Conservation (phyloP, 352 stramenopile species). For the Globisporangium nodosum region DNA sequence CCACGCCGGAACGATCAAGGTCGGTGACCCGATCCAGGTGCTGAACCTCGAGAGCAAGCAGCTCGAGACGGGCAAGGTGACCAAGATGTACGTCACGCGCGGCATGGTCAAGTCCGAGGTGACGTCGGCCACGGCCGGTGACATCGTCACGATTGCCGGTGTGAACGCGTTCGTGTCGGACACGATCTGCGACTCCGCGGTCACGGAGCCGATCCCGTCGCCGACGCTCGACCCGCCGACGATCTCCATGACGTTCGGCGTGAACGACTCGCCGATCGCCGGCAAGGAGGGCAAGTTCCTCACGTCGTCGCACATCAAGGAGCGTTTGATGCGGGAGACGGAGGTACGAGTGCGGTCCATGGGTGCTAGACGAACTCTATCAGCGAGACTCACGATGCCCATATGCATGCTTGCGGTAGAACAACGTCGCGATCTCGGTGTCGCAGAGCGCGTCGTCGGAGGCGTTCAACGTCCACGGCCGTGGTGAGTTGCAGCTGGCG, state of each 20-base stretch:
- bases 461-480: constrained; percentile 93
- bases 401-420: constrained; percentile 43
- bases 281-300: constrained; percentile 97
- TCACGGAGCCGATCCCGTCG: constrained; percentile 87
- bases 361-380: neutral
- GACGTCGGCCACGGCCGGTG: constrained; percentile 82
- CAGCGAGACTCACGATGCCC: neutral
- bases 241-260: constrained; percentile 97
- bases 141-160: constrained; percentile 97
- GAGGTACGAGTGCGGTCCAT: constrained; percentile 37
- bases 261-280: constrained; percentile 95
- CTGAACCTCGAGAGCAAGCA: constrained; percentile 85
- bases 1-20: constrained; percentile 88
- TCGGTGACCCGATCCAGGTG: constrained; percentile 87
- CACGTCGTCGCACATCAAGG: constrained; percentile 93
- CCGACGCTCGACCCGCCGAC: constrained; percentile 94
- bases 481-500: constrained; percentile 96
- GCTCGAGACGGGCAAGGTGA: constrained; percentile 72
- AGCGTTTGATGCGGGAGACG: constrained; percentile 91
- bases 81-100: constrained; percentile 86
- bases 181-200: constrained; percentile 76
- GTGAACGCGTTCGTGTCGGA: constrained; percentile 89
- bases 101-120: constrained; percentile 84
- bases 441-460: constrained; percentile 84
- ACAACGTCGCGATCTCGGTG: constrained; percentile 97